Evolutionary conservation across 1,139 yeast species (phyloP).

Genomic region (Saccharomyces uvarum): DNA sequence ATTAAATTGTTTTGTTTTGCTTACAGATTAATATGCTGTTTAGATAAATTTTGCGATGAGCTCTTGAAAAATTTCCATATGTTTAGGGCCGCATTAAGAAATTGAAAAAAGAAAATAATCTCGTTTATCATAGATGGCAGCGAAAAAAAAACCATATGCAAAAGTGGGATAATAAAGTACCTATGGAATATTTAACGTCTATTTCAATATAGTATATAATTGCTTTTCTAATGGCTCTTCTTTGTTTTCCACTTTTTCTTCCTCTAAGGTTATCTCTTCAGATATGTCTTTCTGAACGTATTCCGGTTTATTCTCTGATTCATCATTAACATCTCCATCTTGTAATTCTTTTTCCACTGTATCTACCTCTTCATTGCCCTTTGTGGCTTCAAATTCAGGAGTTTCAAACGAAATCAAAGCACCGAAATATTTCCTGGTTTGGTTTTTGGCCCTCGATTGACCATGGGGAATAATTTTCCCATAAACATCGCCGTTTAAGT

Average conservation of each 20-base stretch:
- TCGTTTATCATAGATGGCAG: not conserved
- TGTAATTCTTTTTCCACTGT: slow-evolving; percentile 10
- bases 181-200: slow-evolving; percentile 14
- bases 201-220: slow-evolving; percentile 12
- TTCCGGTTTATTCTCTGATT: slow-evolving; percentile 3
- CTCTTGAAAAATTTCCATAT: not conserved
- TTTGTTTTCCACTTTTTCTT: slow-evolving; percentile 17
- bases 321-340: slow-evolving; percentile 17
- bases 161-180: not conserved
- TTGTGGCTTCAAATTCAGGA: not conserved
- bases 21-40: not conserved
- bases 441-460: slow-evolving; percentile 22
- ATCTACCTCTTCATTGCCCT: slow-evolving; percentile 8
- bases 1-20: not conserved
- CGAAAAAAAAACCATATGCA: not conserved
- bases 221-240: slow-evolving; percentile 13
- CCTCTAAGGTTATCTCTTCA: slow-evolving; percentile 2
- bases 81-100: not conserved
- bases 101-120: not conserved
- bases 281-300: not conserved
- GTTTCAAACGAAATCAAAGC: slow-evolving; percentile 16
- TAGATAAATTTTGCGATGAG: not conserved
- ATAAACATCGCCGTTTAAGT: slow-evolving; percentile 25
- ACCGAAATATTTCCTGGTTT: slow-evolving; percentile 18
- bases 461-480: slow-evolving; percentile 34